phyloP scores from a whole-genome alignment of 768 basidiomycete genomes.

The Suillus subluteus region DNA sequence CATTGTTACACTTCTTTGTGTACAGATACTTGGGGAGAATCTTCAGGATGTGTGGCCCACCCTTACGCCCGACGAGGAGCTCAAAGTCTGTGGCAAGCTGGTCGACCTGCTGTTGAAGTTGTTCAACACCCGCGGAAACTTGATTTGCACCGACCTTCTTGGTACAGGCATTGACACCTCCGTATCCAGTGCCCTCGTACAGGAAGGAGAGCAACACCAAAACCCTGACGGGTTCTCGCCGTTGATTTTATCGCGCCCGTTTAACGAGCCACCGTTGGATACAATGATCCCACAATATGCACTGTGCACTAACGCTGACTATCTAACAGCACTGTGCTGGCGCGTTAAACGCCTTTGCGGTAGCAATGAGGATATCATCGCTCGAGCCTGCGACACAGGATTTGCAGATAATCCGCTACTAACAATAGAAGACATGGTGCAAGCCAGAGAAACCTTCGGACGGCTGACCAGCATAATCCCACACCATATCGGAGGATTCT shows the following conservation, averaged over 20 bases:
- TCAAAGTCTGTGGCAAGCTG: conserved; percentile 27
- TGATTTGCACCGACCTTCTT: conserved; percentile 33
- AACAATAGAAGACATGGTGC: conserved; percentile 25
- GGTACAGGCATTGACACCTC: conserved; percentile 29
- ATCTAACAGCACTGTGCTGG: conserved; percentile 29
- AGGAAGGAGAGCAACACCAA: conserved; percentile 13
- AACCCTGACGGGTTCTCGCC: conserved; percentile 4
- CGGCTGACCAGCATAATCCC: conserved; percentile 27
- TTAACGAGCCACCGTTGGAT: conserved; percentile 30
- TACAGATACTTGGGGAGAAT: conserved; percentile 30
- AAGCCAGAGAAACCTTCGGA: conserved; percentile 30
- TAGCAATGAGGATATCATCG: not conserved
- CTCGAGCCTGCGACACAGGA: conserved; percentile 18
- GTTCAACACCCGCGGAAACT: conserved; percentile 31
- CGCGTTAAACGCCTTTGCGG: conserved; percentile 32
- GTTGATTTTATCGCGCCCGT: conserved; percentile 28
- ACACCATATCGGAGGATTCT: conserved; percentile 35
- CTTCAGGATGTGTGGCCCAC: conserved; percentile 31
- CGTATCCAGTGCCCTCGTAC: conserved; percentile 11
- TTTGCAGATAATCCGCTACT: conserved; percentile 21
- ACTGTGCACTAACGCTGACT: conserved; percentile 27
- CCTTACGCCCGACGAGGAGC: conserved; percentile 23
- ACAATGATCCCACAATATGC: conserved; percentile 28
- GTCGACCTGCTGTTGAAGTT: conserved; percentile 32
- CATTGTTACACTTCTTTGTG: conserved; percentile 1